phyloP scores from a whole-genome alignment of 768 basidiomycete species.

The Suillus spraguei region DNA sequence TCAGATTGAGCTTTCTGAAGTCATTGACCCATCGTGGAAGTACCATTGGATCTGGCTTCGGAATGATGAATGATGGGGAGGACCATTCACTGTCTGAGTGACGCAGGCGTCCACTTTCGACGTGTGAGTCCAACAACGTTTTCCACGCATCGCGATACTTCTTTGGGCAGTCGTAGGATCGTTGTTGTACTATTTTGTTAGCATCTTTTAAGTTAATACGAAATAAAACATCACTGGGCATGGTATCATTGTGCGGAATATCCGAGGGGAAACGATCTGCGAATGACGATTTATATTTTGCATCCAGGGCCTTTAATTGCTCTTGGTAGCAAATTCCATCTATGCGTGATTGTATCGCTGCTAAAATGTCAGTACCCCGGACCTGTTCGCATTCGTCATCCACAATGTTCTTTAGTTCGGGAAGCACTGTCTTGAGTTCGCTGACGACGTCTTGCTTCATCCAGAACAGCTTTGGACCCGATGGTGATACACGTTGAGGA shows the following conservation, averaged over 20 bases:
- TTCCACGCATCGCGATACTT: conserved; percentile 38
- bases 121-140: conserved; percentile 35
- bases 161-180: conserved; percentile 34
- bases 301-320: too few relatives aligned
- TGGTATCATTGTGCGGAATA: conserved; percentile 25
- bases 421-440: neutral
- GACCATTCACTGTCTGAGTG: conserved; percentile 32
- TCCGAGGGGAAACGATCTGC: conserved; percentile 23
- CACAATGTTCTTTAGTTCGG: too few relatives aligned
- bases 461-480: neutral
- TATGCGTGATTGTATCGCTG: too few relatives aligned
- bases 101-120: conserved; percentile 33
- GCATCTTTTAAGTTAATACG: conserved; percentile 33
- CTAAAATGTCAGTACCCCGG: too few relatives aligned
- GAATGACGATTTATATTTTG: too few relatives aligned
- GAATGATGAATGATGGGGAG: conserved; percentile 42
- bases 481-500: too few relatives aligned
- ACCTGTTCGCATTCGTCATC: too few relatives aligned
- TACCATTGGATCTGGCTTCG: conserved; percentile 28
- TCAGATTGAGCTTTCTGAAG: conserved; percentile 27
- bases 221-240: conserved; percentile 27
- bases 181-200: conserved; percentile 20
- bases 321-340: too few relatives aligned
- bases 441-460: neutral
- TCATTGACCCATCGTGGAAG: conserved; percentile 34